These are phyloP conservation scores for Allodekkera sacchari DNA, from an alignment of 805 yeast genomes.

Conservation along the genomic window DNA sequence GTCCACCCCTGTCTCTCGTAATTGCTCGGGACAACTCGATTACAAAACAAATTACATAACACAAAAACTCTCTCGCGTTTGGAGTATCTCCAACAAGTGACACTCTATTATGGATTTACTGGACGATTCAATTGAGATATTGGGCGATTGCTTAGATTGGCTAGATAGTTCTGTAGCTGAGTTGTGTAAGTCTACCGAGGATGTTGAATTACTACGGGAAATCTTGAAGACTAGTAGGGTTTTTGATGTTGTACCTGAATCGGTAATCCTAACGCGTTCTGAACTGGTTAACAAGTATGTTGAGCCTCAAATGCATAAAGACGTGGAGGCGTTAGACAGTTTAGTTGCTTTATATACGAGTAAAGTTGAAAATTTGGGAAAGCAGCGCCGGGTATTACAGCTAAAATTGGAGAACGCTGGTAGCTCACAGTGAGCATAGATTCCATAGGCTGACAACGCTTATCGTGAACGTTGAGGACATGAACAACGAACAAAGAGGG, in stretches of 20 bases:
- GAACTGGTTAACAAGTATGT: conserved; percentile 5
- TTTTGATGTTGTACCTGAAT: conserved; percentile 12
- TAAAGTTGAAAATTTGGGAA: conserved; percentile 5
- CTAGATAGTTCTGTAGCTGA: conserved; percentile 5
- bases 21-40: too few relatives aligned
- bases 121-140: conserved; percentile 3
- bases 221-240: conserved; percentile 4
- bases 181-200: conserved; percentile 3
- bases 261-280: conserved; percentile 4
- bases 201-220: conserved; percentile 1
- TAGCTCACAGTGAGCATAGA: too few relatives aligned
- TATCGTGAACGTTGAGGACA: too few relatives aligned
- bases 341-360: conserved; percentile 3
- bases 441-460: too few relatives aligned
- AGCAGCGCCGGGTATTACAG: conserved; percentile 7
- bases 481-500: too few relatives aligned
- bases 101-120: conserved; percentile 3
- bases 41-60: too few relatives aligned
- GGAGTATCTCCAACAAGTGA: too few relatives aligned
- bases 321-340: conserved; percentile 1
- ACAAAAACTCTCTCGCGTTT: too few relatives aligned
- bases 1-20: too few relatives aligned
- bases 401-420: conserved; percentile 9
- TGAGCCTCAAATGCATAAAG: conserved; percentile 8
- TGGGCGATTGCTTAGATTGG: conserved; percentile 4